Base-by-base conservation (phyloP, 192 early-diverging fungal genomes). In the Obelidium mucronatum region DNA sequence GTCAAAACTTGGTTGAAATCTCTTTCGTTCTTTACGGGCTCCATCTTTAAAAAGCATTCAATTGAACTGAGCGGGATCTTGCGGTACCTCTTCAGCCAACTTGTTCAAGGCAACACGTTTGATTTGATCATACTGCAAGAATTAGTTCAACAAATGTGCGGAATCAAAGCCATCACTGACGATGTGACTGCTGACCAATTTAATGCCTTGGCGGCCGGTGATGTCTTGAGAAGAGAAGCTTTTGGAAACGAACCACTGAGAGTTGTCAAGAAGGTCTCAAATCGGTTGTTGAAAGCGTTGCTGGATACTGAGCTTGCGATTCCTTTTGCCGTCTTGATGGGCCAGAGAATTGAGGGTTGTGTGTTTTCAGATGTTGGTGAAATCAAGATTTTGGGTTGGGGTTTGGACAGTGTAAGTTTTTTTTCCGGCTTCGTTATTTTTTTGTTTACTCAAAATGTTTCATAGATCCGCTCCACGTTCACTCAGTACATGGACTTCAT, bases 41-140 rank as follows among this genome's bases (percentile, higher is more conserved):
- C 85, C 44, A 53, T 93, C 1, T 90, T 85, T 67, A 84, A 87
- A 19, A 91, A 91, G 70, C 90, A 92, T 76, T 66, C 77, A 24
- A 87, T 93, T 33, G 93, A 95, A n/a, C 77, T 93, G 8, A 70
- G 67, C 0, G 90, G 87, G 0, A 59, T 93, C 8, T 64, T 95
- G 26, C 82, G 89, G 35, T 93, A 91, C 48, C 73, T 95, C 34
- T 74, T 85, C n/a, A 86, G 86, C 53, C 90, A 91, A 44, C 75
- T 95, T n/a, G 77, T 78, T 5, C 31, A 79, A 3, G 77, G 85
- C 17, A 84, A 85, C n/a, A 70, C 88, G 1, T 80, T 85, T 22
- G 92, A 95, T 64, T 73, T 95, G 13, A 70, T 90, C 34, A 79
- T 95, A 31, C 62, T 95, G 22, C 83, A 87, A 13, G 92, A 95